Conservation (phyloP, 306 rosid genomes). For the Fragaria ananassa region DNA sequence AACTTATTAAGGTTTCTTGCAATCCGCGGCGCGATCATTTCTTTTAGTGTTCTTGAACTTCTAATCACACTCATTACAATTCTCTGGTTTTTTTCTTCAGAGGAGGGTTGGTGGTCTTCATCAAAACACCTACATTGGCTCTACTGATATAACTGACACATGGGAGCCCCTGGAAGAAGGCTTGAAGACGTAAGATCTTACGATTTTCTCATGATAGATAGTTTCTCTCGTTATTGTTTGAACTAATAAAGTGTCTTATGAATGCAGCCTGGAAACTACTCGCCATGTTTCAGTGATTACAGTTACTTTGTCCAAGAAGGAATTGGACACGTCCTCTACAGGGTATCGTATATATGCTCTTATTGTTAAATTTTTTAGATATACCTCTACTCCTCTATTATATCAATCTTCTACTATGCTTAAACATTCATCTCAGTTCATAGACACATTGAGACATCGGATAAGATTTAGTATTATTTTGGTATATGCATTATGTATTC, state of each 20-base stretch:
- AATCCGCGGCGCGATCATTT: background rate
- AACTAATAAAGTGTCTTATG: no score
- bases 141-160: conserved; percentile 28
- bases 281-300: conserved; percentile 29
- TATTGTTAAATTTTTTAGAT: background rate
- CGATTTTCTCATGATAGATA: background rate
- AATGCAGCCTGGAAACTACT: conserved; percentile 32
- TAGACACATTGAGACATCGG: background rate
- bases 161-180: conserved; percentile 36
- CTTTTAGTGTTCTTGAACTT: background rate
- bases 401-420: background rate
- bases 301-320: conserved; percentile 27
- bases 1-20: conserved; percentile 65
- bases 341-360: conserved; percentile 12
- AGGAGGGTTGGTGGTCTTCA: conserved; percentile 28
- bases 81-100: background rate
- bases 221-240: background rate
- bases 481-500: background rate
- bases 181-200: conserved; percentile 23
- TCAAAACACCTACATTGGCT: conserved; percentile 24
- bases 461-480: background rate
- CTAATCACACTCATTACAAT: background rate
- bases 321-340: conserved; percentile 23
- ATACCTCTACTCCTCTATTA: background rate
- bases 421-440: background rate